phyloP scores from a whole-genome alignment of 768 basidiomycete species.

The Leccinum arenicola region DNA sequence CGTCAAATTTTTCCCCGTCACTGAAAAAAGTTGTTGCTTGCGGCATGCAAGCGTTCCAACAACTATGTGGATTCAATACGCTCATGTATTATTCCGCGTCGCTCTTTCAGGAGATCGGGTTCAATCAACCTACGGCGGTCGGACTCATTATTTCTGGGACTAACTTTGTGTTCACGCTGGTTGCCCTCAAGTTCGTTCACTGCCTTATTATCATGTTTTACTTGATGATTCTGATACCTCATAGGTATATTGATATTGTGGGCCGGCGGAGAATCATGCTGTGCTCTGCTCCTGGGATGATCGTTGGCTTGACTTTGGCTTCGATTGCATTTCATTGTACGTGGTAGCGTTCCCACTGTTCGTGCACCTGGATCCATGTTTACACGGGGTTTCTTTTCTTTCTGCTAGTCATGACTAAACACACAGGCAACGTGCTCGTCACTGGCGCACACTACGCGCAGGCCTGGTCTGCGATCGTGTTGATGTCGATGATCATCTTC shows the following conservation, averaged over 20 bases:
- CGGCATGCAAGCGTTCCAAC: slow-evolving; percentile 82
- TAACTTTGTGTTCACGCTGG: slow-evolving; percentile 74
- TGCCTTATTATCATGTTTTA: background rate
- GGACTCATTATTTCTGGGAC: slow-evolving; percentile 77
- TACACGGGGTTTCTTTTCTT: background rate
- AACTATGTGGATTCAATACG: slow-evolving; percentile 83
- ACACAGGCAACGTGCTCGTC: slow-evolving; percentile 59
- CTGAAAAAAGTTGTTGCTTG: slow-evolving; percentile 59
- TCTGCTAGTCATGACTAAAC: slow-evolving; percentile 50
- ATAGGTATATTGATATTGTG: slow-evolving; percentile 56
- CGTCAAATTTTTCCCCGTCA: too few relatives aligned
- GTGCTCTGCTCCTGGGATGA: slow-evolving; percentile 70
- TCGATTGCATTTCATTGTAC: slow-evolving; percentile 58
- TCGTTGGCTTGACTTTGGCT: slow-evolving; percentile 59
- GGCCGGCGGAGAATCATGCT: slow-evolving; percentile 72
- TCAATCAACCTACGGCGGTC: slow-evolving; percentile 78
- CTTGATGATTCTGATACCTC: background rate
- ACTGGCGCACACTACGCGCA: slow-evolving; percentile 56
- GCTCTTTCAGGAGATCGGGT: slow-evolving; percentile 77
- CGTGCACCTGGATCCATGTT: background rate
- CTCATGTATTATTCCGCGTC: slow-evolving; percentile 76
- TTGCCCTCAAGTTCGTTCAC: slow-evolving; percentile 57
- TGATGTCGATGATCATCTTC: slow-evolving; percentile 81
- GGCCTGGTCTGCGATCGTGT: slow-evolving; percentile 63
- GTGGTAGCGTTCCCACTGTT: background rate